phyloP scores from a whole-genome alignment of 129 eudicot species.

The Flaveria bidentis region DNA sequence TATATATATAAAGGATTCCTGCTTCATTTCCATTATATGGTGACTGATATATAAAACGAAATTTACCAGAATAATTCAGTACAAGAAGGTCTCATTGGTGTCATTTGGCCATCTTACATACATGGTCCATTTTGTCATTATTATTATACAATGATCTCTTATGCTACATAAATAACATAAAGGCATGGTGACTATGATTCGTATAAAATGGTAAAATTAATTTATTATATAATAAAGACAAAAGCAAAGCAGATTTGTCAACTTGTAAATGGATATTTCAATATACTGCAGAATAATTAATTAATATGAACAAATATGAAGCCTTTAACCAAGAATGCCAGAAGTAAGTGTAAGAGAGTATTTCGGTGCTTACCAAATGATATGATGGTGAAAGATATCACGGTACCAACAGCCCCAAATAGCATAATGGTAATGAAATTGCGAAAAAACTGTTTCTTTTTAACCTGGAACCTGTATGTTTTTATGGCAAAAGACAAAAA shows the following conservation, averaged over 20 bases:
- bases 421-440: constrained; percentile 78
- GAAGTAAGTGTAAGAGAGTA: constrained; percentile 1
- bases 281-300: neutral
- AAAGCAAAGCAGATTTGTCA: constrained; percentile 7
- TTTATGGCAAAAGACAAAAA: neutral
- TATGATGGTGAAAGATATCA: constrained; percentile 75
- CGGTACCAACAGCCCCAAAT: constrained; percentile 93
- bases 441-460: constrained; percentile 89
- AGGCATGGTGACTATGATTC: neutral
- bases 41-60: neutral
- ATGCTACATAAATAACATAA: neutral
- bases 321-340: constrained; percentile 3
- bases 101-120: neutral
- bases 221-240: constrained; percentile 1
- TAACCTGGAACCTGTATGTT: constrained; percentile 85
- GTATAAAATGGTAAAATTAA: neutral
- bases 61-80: neutral
- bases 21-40: neutral
- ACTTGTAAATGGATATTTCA: neutral
- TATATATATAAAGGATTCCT: neutral
- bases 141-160: neutral
- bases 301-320: constrained; percentile 2
- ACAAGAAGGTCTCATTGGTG: neutral
- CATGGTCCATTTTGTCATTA: neutral
- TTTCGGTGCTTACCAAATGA: constrained; percentile 58